Evolutionary conservation across 2,329 filamentous ascomycete species (phyloP).

Genomic region (Aspergillus intermedius): DNA sequence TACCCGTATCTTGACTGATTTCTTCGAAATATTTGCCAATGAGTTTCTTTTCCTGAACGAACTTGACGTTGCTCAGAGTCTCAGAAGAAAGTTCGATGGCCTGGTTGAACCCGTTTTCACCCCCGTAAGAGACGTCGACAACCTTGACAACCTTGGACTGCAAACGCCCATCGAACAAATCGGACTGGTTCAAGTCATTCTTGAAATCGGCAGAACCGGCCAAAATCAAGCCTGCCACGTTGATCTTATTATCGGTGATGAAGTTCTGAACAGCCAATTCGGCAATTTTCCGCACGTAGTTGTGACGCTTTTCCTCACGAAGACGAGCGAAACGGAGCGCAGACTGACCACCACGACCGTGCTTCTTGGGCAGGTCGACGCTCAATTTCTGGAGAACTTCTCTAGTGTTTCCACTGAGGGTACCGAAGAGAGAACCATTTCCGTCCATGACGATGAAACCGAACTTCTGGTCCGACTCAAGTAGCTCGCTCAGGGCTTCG

Average conservation of each 20-base stretch:
- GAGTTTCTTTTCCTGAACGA: conserved; percentile 99
- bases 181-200: conserved; percentile 95
- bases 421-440: conserved; percentile 95
- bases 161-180: conserved; percentile 91
- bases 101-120: conserved; percentile 99
- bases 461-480: conserved; percentile 98
- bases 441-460: conserved; percentile 99
- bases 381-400: conserved; percentile 97
- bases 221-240: conserved; percentile 89
- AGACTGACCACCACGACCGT: conserved; percentile 99
- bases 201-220: conserved; percentile 99
- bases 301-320: conserved; percentile 98
- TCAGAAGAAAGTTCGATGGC: conserved; percentile 93
- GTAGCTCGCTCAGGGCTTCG: conserved; percentile 89
- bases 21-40: conserved; percentile 99
- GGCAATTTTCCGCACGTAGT: conserved; percentile 98
- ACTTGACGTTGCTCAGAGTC: conserved; percentile 98
- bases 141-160: conserved; percentile 97
- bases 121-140: conserved; percentile 96
- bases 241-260: conserved; percentile 97
- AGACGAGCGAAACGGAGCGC: conserved; percentile 99
- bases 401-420: conserved; percentile 91
- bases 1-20: conserved; percentile 94
- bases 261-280: conserved; percentile 98
- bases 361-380: conserved; percentile 98